Conservation (phyloP, 345 rosid species). For the Iberis pinnata region DNA sequence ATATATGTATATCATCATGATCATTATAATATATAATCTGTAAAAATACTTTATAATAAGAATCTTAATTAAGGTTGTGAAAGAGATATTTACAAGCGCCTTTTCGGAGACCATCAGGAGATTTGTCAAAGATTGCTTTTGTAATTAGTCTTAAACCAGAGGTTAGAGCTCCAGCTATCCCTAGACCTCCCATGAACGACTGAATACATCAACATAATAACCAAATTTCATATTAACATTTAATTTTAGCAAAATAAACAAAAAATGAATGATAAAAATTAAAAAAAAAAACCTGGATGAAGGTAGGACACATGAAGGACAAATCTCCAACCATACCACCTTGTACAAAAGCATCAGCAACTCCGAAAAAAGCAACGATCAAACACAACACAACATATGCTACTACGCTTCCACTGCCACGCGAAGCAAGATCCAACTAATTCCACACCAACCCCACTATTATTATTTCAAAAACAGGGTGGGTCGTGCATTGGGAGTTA, state of each 20-base stretch:
- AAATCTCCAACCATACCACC: constrained; percentile 93
- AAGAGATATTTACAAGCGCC: constrained; percentile 85
- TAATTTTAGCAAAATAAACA: neutral
- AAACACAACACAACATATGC: constrained; percentile 59
- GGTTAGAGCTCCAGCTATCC: constrained; percentile 68
- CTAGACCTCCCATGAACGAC: constrained; percentile 62
- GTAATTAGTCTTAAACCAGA: constrained; percentile 65
- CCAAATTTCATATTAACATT: constrained; percentile 1
- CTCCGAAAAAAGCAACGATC: constrained; percentile 56
- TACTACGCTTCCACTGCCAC: constrained; percentile 68
- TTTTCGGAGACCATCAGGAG: constrained; percentile 59
- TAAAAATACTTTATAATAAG: no score
- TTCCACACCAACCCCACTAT: constrained; percentile 1
- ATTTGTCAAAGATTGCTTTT: constrained; percentile 62
- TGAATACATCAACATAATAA: no score
- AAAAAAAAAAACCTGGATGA: constrained; percentile 51
- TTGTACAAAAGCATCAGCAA: constrained; percentile 81
- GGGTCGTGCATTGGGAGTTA: no score
- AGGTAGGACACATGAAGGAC: constrained; percentile 57
- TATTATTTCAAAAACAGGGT: neutral
- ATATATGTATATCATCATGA: no score
- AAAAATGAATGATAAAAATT: no score
- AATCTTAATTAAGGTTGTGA: no score
- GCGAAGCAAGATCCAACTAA: constrained; percentile 74
- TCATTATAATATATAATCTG: no score